Percentiles rank a stretch among this genome's conserved stretches.
These are phyloP conservation scores for Diutina ranongensis DNA, from an alignment of 1,139 yeast species.

Conservation along the genomic window DNA sequence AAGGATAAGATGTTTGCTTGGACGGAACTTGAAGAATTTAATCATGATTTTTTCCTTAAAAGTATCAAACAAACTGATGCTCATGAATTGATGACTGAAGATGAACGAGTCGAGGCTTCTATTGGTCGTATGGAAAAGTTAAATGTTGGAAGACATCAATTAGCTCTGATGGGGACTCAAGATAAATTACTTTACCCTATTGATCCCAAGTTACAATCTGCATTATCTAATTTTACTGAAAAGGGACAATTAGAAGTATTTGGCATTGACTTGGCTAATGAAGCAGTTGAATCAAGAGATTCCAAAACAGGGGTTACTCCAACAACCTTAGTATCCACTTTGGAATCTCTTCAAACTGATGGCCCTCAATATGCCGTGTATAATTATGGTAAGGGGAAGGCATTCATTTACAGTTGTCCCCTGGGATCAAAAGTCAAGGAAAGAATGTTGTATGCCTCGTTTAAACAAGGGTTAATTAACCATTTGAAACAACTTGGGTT, in stretches of 20 bases:
- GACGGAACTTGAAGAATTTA: conserved; percentile 50
- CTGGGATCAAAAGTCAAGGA: conserved; percentile 83
- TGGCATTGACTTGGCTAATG: conserved; percentile 20
- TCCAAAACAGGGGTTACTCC: conserved; percentile 12
- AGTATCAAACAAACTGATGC: conserved; percentile 22
- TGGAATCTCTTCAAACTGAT: conserved; percentile 9
- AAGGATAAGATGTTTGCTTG: conserved; percentile 41
- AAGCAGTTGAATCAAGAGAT: conserved; percentile 13
- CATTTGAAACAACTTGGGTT: conserved; percentile 25
- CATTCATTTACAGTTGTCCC: conserved; percentile 81
- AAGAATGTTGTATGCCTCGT: conserved; percentile 86
- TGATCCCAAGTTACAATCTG: conserved; percentile 15
- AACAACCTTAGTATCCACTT: conserved; percentile 14
- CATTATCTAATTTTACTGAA: conserved; percentile 12
- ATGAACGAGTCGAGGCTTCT: conserved; percentile 42
- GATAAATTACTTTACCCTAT: conserved; percentile 19
- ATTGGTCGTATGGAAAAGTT: conserved; percentile 29
- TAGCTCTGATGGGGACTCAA: conserved; percentile 17
- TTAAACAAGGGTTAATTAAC: conserved; percentile 54
- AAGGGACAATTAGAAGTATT: conserved; percentile 15
- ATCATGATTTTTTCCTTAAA: conserved; percentile 34
- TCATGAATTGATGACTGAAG: conserved; percentile 36
- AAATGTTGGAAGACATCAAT: conserved; percentile 13
- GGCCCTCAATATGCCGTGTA: conserved; percentile 39
- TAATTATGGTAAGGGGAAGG: conserved; percentile 23